Base-by-base conservation (phyloP, 495 filamentous ascomycete genomes). In the Penicillium soppii region DNA sequence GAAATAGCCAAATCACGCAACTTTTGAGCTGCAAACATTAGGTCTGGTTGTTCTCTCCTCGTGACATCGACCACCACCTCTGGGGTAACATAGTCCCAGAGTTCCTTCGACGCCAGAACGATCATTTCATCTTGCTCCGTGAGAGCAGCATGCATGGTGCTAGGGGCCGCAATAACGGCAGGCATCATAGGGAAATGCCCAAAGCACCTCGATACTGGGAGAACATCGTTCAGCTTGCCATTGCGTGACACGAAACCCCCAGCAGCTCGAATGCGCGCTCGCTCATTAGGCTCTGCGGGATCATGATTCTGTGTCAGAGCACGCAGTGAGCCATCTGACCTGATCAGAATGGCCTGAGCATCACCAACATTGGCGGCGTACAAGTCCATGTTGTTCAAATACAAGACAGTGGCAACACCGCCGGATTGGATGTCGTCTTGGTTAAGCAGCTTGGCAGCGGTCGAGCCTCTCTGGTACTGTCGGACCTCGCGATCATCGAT, bases 11-110 rank as follows among this genome's bases (percentile, higher is more conserved):
- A 74, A 74, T 99, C 94, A 25, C 94, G 85, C 7, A 97, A 82
- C 63, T 94, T 96, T 61, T 97, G 91, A 19, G 95, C 86, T n/a
- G 92, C 95, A 47, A 90, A 82, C 94, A 99, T 97, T 10, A 96
- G 76, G 65, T 99, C 92, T 23, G 77, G 77, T 15, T 91, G 83
- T 59, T 92, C 92, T 12, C 82, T 85, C 43, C 92, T 79, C 12
- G 90, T 89, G 22, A 97, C 82, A 65, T 99, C 94, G n/a, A 95
- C 90, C 15, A 91, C 87, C 37, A 96, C 78, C 35, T 92, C 90
- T 5, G 89, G 89, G 8, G 85, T 85, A 13, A 99, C 77, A 65
- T 88, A 95, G 40, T 97, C 91, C 94, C 94, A 99, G 7, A 99
- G 74, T 59, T 97, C 94, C 45, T 82, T 86, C 8, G 91, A 96